Evolutionary conservation across 495 filamentous ascomycete genomes (phyloP).

Genomic region (Aspergillus nanangensis): DNA sequence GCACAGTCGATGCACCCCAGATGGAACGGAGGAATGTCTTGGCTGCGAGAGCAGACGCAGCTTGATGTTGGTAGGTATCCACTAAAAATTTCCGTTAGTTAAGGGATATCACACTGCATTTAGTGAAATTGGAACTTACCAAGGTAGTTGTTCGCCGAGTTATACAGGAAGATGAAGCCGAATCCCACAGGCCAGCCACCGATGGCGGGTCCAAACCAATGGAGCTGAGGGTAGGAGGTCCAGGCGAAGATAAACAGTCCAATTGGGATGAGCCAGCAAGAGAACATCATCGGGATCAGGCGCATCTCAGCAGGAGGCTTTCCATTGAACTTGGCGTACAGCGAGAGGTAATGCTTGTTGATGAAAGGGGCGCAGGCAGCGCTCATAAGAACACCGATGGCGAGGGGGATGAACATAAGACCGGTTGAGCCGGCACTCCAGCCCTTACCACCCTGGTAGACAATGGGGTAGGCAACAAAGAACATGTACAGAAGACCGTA

Average conservation of each 20-base stretch:
- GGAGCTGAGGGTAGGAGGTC: slow-evolving; percentile 62
- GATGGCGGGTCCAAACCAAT: slow-evolving; percentile 67
- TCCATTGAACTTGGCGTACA: slow-evolving; percentile 54
- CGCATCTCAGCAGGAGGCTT: slow-evolving; percentile 71
- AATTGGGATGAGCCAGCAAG: slow-evolving; percentile 74
- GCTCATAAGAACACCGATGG: slow-evolving; percentile 61
- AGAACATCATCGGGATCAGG: slow-evolving; percentile 80
- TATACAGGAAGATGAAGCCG: slow-evolving; percentile 84
- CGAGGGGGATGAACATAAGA: slow-evolving; percentile 76
- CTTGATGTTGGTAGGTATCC: slow-evolving; percentile 80
- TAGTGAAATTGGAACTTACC: slow-evolving; percentile 23
- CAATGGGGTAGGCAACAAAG: slow-evolving; percentile 72
- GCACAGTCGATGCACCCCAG: slow-evolving; percentile 70
- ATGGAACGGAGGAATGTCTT: slow-evolving; percentile 77
- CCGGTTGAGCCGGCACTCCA: slow-evolving; percentile 68
- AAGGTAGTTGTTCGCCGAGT: slow-evolving; percentile 77
- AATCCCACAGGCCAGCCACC: slow-evolving; percentile 77
- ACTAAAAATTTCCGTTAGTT: slow-evolving; percentile 42
- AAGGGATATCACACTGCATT: background rate
- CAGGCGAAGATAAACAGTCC: slow-evolving; percentile 84
- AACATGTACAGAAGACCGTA: slow-evolving; percentile 82
- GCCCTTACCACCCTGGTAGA: slow-evolving; percentile 72
- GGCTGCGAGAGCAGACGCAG: slow-evolving; percentile 79
- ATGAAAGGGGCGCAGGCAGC: slow-evolving; percentile 65
- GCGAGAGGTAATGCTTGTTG: slow-evolving; percentile 70